phyloP scores from a whole-genome alignment of 768 basidiomycete species.

The Rhizopogon rudus region DNA sequence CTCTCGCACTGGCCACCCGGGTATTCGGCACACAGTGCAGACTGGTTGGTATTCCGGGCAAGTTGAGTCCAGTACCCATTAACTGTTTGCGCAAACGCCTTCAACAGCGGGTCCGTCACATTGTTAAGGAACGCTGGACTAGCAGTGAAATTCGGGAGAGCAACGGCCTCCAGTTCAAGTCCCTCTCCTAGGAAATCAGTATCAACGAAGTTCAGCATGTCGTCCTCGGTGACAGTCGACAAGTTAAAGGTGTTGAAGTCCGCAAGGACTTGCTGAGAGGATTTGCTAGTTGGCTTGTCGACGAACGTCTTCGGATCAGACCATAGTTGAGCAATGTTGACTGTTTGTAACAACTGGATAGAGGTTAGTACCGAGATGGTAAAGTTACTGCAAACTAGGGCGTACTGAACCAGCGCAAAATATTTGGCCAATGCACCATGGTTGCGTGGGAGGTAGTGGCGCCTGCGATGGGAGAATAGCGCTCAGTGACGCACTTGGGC shows the following conservation, averaged over 20 bases:
- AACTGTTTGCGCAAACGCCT: constrained; percentile 73
- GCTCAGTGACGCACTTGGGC: constrained; percentile 50
- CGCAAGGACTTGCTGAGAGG: constrained; percentile 57
- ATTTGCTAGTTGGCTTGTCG: constrained; percentile 79
- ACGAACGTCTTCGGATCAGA: constrained; percentile 85
- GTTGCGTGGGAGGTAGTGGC: constrained; percentile 60
- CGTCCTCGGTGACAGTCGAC: constrained; percentile 50
- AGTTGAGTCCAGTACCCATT: constrained; percentile 83
- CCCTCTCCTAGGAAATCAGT: constrained; percentile 81
- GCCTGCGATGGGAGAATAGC: constrained; percentile 60
- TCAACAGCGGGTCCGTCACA: constrained; percentile 63
- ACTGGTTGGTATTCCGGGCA: constrained; percentile 67
- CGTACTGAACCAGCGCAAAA: constrained; percentile 77
- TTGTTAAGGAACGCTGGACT: constrained; percentile 67
- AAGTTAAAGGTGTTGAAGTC: constrained; percentile 49
- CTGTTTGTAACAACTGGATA: constrained; percentile 74
- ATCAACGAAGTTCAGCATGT: constrained; percentile 66
- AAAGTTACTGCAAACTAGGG: background rate
- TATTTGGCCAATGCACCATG: constrained; percentile 74
- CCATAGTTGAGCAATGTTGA: constrained; percentile 73
- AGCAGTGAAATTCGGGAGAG: constrained; percentile 56
- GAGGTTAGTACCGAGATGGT: background rate
- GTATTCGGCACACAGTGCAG: constrained; percentile 53
- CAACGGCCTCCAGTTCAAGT: constrained; percentile 64
- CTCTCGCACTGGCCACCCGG: constrained; percentile 63